Conservation (phyloP, 164 flowering plant genomes). For the Berberis thunbergii region DNA sequence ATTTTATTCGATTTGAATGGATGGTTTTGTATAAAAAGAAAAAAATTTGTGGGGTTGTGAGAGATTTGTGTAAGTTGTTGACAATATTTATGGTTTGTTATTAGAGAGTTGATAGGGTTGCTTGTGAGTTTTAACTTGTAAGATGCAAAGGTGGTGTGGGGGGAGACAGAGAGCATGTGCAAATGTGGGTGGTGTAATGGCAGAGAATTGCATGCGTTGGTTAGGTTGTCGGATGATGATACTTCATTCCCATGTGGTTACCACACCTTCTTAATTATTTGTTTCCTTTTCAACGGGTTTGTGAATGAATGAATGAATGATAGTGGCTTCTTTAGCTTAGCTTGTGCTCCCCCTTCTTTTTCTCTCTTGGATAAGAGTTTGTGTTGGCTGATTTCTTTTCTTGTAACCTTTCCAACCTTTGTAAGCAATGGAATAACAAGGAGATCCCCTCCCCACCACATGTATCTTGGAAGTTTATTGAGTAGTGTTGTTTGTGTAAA, state of each 20-base stretch:
- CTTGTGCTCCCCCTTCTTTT: no score
- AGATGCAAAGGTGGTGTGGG: background rate
- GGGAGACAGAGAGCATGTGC: constrained; percentile 1
- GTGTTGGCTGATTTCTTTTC: no score
- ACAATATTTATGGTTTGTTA: background rate
- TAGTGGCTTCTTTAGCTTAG: no score
- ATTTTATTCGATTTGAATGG: background rate
- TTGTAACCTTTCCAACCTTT: no score
- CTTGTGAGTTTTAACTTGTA: background rate
- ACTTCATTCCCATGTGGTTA: background rate
- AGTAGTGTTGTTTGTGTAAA: no score
- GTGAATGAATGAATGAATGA: no score
- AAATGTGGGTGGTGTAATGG: no score
- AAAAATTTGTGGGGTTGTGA: background rate
- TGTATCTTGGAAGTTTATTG: no score
- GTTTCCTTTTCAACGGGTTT: background rate
- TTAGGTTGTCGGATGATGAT: background rate
- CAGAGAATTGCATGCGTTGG: background rate
- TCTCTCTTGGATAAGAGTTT: no score
- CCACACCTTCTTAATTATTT: background rate
- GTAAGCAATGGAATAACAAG: no score
- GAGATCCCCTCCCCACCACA: no score
- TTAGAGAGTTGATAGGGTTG: background rate
- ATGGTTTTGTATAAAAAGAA: background rate
- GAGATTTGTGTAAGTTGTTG: background rate